phyloP scores from a whole-genome alignment of 1,139 yeast genomes.

The Debaryomyces sp. region DNA sequence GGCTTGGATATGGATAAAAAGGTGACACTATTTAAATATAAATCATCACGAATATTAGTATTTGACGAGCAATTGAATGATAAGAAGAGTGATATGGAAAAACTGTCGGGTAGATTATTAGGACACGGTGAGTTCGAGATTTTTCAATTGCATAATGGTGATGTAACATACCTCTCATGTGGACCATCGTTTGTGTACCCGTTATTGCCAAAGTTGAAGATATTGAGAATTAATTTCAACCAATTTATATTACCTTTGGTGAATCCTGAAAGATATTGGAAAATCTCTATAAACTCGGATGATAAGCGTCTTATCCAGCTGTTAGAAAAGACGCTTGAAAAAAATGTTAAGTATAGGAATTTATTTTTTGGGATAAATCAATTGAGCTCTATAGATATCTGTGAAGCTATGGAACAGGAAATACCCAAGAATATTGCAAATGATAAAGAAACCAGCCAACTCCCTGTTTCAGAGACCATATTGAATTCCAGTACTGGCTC shows the following conservation, averaged over 20 bases:
- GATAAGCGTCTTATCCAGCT: slow-evolving; percentile 32
- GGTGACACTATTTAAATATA: slow-evolving; percentile 39
- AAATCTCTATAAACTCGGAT: slow-evolving; percentile 49
- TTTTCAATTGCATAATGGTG: slow-evolving; percentile 64
- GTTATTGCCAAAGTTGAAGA: slow-evolving; percentile 59
- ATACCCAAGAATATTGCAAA: not conserved
- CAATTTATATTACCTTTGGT: slow-evolving; percentile 67
- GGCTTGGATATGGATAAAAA: slow-evolving; percentile 36
- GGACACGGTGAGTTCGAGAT: slow-evolving; percentile 68
- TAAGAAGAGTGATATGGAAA: slow-evolving; percentile 13
- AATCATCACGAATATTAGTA: slow-evolving; percentile 43
- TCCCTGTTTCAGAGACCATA: not conserved
- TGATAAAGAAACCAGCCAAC: not conserved
- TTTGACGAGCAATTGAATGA: slow-evolving; percentile 42
- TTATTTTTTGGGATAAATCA: slow-evolving; percentile 22
- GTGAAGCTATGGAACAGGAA: not conserved
- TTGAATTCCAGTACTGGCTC: not conserved
- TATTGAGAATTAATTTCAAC: slow-evolving; percentile 53
- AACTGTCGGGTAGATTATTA: slow-evolving; percentile 44
- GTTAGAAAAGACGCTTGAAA: slow-evolving; percentile 42
- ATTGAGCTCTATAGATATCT: not conserved
- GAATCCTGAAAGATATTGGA: slow-evolving; percentile 76
- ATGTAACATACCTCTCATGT: slow-evolving; percentile 63
- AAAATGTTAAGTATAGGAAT: slow-evolving; percentile 50
- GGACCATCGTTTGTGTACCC: slow-evolving; percentile 63